Percentiles rank a stretch among this genome's conserved stretches.
phyloP scores from a whole-genome alignment of 495 filamentous ascomycete genomes.

The Tuber melanosporum region DNA sequence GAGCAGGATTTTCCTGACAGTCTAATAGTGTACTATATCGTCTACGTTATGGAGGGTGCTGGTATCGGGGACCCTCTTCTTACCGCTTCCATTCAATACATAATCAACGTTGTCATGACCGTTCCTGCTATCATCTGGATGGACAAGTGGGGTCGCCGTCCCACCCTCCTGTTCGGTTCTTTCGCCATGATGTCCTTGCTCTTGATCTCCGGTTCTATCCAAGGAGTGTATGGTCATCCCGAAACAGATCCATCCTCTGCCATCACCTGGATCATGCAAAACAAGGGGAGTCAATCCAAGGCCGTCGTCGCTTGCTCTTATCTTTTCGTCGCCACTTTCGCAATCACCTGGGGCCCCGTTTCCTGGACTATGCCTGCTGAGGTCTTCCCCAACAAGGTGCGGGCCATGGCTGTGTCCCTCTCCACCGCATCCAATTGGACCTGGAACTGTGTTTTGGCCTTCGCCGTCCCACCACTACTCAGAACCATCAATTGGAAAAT shows the following conservation, averaged over 20 bases:
- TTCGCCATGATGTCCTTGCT: slow-evolving; percentile 52
- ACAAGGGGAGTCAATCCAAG: slow-evolving; percentile 47
- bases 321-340: slow-evolving; percentile 59
- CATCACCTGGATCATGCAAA: slow-evolving; percentile 54
- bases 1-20: neutral
- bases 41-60: slow-evolving; percentile 65
- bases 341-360: slow-evolving; percentile 55
- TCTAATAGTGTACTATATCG: slow-evolving; percentile 57
- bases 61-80: slow-evolving; percentile 59
- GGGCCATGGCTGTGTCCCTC: slow-evolving; percentile 60
- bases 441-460: slow-evolving; percentile 43
- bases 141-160: slow-evolving; percentile 52
- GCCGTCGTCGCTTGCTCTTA: slow-evolving; percentile 60
- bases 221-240: slow-evolving; percentile 53
- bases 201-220: slow-evolving; percentile 53
- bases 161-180: slow-evolving; percentile 50
- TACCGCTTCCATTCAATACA: slow-evolving; percentile 69
- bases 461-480: slow-evolving; percentile 51
- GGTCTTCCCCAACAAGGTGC: slow-evolving; percentile 60
- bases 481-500: slow-evolving; percentile 54
- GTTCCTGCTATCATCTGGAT: slow-evolving; percentile 55
- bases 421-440: slow-evolving; percentile 62
- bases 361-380: slow-evolving; percentile 63
- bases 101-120: slow-evolving; percentile 66
- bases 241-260: slow-evolving; percentile 46